These are phyloP conservation scores for Leishmania lainsoni DNA, from an alignment of 208 protist genomes.

Conservation along the genomic window DNA sequence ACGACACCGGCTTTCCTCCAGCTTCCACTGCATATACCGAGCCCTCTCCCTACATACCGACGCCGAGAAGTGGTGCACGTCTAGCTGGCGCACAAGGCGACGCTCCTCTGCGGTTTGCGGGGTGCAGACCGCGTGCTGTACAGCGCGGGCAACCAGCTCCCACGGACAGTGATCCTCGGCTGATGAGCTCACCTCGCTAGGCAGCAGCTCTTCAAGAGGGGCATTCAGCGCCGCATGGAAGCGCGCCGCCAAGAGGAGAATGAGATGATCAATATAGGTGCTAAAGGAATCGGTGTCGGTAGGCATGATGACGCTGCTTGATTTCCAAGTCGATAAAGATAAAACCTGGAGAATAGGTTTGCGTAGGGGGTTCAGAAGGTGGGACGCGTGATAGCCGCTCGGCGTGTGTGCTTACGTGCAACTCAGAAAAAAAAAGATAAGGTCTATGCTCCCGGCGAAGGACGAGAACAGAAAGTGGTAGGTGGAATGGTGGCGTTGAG, in stretches of 20 bases:
- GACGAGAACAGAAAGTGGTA: neutral
- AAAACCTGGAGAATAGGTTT: neutral
- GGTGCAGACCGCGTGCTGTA: constrained; percentile 52
- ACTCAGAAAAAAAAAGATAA: neutral
- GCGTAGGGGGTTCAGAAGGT: neutral
- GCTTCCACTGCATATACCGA: constrained; percentile 64
- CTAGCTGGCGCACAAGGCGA: constrained; percentile 48
- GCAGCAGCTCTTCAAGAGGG: constrained; percentile 12
- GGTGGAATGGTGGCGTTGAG: neutral
- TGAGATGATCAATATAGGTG: constrained; percentile 85
- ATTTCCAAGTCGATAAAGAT: too few species aligned
- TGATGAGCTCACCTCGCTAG: constrained; percentile 2
- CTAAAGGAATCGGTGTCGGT: constrained; percentile 43
- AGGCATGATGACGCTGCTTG: constrained; percentile 9
- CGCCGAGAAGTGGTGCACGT: constrained; percentile 56
- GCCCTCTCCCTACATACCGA: constrained; percentile 66
- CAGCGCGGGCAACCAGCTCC: constrained; percentile 57
- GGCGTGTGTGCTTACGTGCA: neutral
- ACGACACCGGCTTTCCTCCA: constrained; percentile 14
- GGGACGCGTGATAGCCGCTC: neutral
- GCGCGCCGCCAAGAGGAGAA: constrained; percentile 80
- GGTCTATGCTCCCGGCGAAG: neutral
- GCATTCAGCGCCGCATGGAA: constrained; percentile 61
- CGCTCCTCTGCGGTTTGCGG: constrained; percentile 65
- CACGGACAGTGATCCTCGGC: constrained; percentile 36